Base-by-base conservation (phyloP, 345 rosid species). In the Populus pruinosa region DNA sequence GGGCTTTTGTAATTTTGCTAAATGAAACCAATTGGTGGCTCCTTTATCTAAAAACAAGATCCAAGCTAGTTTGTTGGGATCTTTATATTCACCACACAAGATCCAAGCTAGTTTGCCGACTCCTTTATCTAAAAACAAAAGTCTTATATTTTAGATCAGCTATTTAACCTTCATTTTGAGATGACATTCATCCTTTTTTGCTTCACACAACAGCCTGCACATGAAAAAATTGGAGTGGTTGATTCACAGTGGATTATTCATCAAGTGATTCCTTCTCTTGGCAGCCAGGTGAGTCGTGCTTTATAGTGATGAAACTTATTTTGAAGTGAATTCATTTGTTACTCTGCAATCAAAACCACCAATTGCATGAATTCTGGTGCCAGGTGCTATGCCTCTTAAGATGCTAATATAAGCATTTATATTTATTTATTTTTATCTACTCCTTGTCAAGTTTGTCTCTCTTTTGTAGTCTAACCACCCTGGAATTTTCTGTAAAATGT, bases 211-310 rank as follows among this genome's bases (percentile, higher is more conserved):
- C 89, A 93, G 98, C 99, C 99, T 73, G 97, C 97, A 2, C 96
- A 95, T 76, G 97, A 93, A 83, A 95, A 93, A 75, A 92, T 95
- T 49, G 99, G 98, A 4, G 98, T 95, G 64, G 93, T 95, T 78
- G 99, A 95, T 90, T 93, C 99, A 59, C 97, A 95, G 76, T 93
- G 98, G 99, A 93, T 95, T 73, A 76, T 95, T 83, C 98, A 93
- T 88, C 94, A 93, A 91, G 91, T 87, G 72, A 86, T 95, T 79
- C 96, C 98, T 69, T 93, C 98, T 72, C 94, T 95, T 38, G 94
- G 97, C 23, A 87, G 72, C 53, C 98, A 95, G 96, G 99, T 95
- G 71, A 85, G 79, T 63, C 35, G 50, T 47, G 50, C 17, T 12
- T 47, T 47, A 47, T 47, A 47, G 50, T 12, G 16, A 13, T 47